Evolutionary conservation across 116 monocot genomes (phyloP).

Genomic region (Trichopus zeylanicus): DNA sequence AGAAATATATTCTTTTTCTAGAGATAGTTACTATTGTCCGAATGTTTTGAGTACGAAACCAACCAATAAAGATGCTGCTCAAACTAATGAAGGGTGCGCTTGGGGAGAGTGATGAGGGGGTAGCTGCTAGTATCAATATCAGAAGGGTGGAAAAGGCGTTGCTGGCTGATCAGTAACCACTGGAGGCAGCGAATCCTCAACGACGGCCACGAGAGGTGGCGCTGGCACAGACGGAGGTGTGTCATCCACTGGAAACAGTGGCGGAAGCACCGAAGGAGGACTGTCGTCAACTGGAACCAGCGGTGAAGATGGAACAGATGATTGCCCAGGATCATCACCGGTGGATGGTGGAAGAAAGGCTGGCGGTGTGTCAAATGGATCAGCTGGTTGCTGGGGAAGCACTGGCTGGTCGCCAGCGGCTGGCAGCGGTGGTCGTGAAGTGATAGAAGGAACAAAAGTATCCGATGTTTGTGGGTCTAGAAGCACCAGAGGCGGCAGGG

Average conservation of each 20-base stretch:
- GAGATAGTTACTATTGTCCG: too few relatives aligned
- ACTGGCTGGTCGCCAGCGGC: neutral
- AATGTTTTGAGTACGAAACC: too few relatives aligned
- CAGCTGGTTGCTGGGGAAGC: neutral
- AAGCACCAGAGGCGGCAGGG: too few relatives aligned
- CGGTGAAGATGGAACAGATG: too few relatives aligned
- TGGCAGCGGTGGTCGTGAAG: neutral
- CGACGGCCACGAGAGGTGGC: too few relatives aligned
- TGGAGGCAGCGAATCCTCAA: too few relatives aligned
- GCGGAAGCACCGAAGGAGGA: neutral
- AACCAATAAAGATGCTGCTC: too few relatives aligned
- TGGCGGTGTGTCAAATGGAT: neutral
- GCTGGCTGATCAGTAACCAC: neutral
- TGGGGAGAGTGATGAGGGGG: too few relatives aligned
- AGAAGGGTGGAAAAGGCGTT: neutral
- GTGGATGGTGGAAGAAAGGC: neutral
- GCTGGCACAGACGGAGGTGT: neutral
- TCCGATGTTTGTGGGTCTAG: neutral
- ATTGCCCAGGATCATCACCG: neutral
- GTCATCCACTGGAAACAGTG: neutral
- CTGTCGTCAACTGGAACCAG: slow-evolving; percentile 3
- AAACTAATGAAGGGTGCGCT: too few relatives aligned
- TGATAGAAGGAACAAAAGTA: neutral
- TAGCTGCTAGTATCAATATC: too few relatives aligned
- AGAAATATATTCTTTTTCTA: too few relatives aligned